Evolutionary conservation across 176 grass and related monocot genomes (phyloP).

Genomic region (Oryza glumipatula): DNA sequence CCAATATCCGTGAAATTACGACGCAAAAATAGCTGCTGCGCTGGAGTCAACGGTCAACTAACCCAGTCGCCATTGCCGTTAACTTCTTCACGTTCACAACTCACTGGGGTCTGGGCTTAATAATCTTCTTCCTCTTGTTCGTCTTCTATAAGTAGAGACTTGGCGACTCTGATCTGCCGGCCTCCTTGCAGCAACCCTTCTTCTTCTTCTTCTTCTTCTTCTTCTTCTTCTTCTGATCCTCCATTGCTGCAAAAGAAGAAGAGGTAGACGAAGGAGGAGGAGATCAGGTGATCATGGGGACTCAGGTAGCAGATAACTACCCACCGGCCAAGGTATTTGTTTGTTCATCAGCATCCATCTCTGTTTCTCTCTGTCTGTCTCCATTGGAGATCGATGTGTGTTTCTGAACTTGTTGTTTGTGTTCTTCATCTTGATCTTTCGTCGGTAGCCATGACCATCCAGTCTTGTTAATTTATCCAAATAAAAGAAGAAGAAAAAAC

Average conservation of each 20-base stretch:
- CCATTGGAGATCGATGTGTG: background rate
- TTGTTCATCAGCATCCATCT: background rate
- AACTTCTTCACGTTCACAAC: background rate
- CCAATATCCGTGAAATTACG: background rate
- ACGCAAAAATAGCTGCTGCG: background rate
- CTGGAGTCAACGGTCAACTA: conserved; percentile 6
- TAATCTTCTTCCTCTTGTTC: no score
- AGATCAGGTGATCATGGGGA: conserved; percentile 37
- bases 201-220: background rate
- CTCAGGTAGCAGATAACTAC: conserved; percentile 26
- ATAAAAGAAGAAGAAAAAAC: background rate
- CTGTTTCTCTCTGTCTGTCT: background rate
- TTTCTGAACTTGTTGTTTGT: background rate
- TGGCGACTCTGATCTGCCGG: background rate
- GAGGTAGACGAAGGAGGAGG: background rate
- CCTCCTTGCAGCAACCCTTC: background rate
- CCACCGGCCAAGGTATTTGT: conserved; percentile 24
- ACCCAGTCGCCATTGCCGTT: background rate
- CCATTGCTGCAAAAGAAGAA: background rate
- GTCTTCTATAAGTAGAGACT: background rate
- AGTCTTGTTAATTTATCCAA: background rate
- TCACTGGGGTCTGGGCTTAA: background rate
- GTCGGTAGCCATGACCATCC: background rate
- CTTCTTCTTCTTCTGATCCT: background rate
- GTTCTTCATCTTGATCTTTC: background rate